Base-by-base conservation (phyloP, 108 stramenopile genomes). In the Asterionellopsis glacialis region DNA sequence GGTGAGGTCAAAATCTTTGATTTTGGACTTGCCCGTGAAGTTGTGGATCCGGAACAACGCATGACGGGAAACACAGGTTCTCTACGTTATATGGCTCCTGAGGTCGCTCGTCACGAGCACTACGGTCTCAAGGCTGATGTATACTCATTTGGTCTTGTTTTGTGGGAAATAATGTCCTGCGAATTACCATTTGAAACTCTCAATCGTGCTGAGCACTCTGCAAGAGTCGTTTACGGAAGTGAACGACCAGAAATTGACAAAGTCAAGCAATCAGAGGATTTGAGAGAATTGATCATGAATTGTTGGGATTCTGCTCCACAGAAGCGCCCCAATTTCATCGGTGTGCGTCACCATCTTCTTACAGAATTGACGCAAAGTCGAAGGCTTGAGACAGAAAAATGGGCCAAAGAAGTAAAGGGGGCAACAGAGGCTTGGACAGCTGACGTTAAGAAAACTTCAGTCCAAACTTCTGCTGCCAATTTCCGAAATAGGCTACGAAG, bases 31-130 rank as follows among this genome's bases (percentile, higher is more conserved):
- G 81, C 81, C 2, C 71, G 76, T 41, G 77, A 79, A 56, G 48
- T 83, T 6, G 74, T 75, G 53, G 68, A 71, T 11, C 51, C 63
- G 13, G 19, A 40, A 15, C 52, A 68, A 43, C 77, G 79, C 48
- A 67, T 93, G 24, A 88, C 91, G 18, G 82, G 82, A 40, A 78
- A 83, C 55, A 88, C 88, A 25, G 91, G 91, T 18, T 79, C 76
- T 23, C 72, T 86, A n/a, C 81, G 88, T 44, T 93, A 81, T 67
- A 85, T 81, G 84, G 59, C 77, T 28, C 80, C 40, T 9, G 63
- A 41, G 26, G 56, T 57, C 1, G 26, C 19, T 41, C 41, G 38
- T 16, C 12, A 38, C 4, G 56, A 42, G 5, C 70, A 49, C n/a
- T 72, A 72, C 23, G 55, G 53, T 47, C 61, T 76, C 47, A 62